Evolutionary conservation across 306 rosid species (phyloP).

Genomic region (Parietaria judaica): DNA sequence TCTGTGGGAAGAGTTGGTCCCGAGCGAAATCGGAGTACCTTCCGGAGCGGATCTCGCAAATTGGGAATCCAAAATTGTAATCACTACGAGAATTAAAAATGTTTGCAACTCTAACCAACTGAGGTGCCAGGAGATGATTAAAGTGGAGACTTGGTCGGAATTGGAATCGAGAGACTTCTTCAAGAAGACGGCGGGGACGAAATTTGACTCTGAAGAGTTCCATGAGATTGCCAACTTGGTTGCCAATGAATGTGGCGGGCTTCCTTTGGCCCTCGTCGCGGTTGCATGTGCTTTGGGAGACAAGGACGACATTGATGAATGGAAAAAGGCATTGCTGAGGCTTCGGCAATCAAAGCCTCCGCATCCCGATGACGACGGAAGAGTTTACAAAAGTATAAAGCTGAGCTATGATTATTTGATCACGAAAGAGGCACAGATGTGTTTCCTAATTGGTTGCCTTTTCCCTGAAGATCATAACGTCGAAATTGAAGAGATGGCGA

Average conservation of each 20-base stretch:
- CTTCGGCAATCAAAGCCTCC: background rate
- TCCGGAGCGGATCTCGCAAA: background rate
- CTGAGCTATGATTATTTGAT: conserved; percentile 22
- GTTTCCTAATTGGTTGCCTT: conserved; percentile 19
- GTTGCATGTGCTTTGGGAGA: conserved; percentile 22
- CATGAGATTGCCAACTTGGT: conserved; percentile 7
- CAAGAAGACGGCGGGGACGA: background rate
- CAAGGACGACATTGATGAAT: background rate
- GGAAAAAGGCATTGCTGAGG: background rate
- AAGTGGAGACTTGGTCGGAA: background rate
- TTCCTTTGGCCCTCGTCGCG: conserved; percentile 20
- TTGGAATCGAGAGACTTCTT: conserved; percentile 22
- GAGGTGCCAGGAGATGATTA: conserved; percentile 1
- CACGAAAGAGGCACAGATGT: background rate
- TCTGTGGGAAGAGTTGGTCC: background rate
- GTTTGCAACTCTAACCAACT: conserved; percentile 4
- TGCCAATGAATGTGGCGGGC: conserved; percentile 19
- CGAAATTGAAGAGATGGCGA: background rate
- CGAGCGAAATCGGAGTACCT: background rate
- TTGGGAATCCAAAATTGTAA: conserved; percentile 9
- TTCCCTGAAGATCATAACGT: conserved; percentile 15
- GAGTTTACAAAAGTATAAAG: background rate
- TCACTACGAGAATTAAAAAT: conserved; percentile 2
- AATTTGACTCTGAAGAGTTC: conserved; percentile 1
- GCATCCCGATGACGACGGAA: background rate